Evolutionary conservation across 2,329 filamentous ascomycete species (phyloP), one percentile per base, ranked within the genome.

Genomic region (Penicillium sp.): DNA sequence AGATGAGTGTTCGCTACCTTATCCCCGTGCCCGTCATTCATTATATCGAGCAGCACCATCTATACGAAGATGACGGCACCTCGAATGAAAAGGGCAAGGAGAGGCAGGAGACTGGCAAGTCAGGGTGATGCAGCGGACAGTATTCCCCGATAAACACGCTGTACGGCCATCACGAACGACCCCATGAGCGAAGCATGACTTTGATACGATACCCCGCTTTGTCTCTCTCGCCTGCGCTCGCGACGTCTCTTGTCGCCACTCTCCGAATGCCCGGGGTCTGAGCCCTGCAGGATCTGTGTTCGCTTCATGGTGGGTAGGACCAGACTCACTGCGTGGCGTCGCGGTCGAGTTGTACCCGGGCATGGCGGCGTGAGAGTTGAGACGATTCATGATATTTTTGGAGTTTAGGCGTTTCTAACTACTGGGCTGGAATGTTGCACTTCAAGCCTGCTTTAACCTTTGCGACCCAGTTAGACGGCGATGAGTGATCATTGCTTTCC

Each of bases 1-100:
- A 92, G 64, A 90, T 95, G 88, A 92, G 89, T 67, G 90, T 96
- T 51, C 86, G 90, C 63, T 94, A 93, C 71, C 72, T 86, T 31
- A 88, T 91, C 37, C 91, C 91, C 0, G 85, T 88, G 43, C 86
- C 86, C 3, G 90, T 94, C 50, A 90, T 92, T 57, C 80, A 88
- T 58, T 91, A 92, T 71, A 91, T 92, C 61, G 83, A 88, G 58
- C 81, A 89, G 63, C 83, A 90, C 63, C 80, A 82, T 39, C 76
- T 91, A 4, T 91, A 90, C 69, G 79, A 83, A 59, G 86, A 88
- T 52, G 76, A 84, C 47, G 65, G 70, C 37, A 61, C 71, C 5
- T 61, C 68, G 2, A 63, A 69, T 15, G 74, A 77, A 52, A 77
- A 76, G 54, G 74, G 72, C 31, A 77, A 77, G 57, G 69, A 65